Percentiles rank a stretch among this genome's conserved stretches.
These are phyloP conservation scores for Haematococcus lacustris DNA, from an alignment of 139 green algal species.

Conservation along the genomic window DNA sequence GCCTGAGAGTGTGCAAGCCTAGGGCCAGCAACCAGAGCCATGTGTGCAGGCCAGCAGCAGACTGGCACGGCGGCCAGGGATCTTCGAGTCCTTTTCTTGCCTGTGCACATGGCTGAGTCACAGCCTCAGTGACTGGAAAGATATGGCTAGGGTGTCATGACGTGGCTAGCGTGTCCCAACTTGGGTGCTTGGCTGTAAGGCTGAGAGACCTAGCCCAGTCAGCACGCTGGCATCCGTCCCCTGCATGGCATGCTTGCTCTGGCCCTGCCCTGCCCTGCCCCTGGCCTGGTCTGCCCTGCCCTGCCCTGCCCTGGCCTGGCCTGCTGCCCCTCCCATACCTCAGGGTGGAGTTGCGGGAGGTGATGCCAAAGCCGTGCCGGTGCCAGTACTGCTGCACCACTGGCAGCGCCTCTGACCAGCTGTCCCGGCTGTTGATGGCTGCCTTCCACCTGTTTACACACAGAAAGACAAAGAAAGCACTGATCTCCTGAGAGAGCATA, in stretches of 20 bases:
- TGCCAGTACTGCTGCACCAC: constrained; percentile 40
- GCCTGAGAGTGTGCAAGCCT: background rate
- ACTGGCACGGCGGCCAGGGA: too few relatives aligned
- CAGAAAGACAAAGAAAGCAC: too few relatives aligned
- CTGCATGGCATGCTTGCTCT: too few relatives aligned
- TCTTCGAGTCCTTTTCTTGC: too few relatives aligned
- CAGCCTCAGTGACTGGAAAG: too few relatives aligned
- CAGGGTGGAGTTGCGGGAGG: constrained; percentile 34
- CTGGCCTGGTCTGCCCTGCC: background rate
- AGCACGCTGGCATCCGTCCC: too few relatives aligned
- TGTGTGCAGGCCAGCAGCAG: too few relatives aligned
- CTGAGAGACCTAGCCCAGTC: too few relatives aligned
- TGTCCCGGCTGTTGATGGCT: constrained; percentile 28
- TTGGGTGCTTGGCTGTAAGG: too few relatives aligned
- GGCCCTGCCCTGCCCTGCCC: background rate
- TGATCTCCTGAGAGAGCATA: too few relatives aligned
- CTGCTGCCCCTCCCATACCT: constrained; percentile 12
- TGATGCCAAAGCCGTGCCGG: constrained; percentile 51
- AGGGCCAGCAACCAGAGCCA: too few relatives aligned
- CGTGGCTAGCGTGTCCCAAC: background rate
- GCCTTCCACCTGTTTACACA: constrained; percentile 35
- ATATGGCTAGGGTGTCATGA: background rate
- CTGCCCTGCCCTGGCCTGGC: background rate
- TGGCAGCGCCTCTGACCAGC: constrained; percentile 27
- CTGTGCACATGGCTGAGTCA: too few relatives aligned